phyloP scores from a whole-genome alignment of 2,329 filamentous ascomycete species.

The Calonectria leucothoes region DNA sequence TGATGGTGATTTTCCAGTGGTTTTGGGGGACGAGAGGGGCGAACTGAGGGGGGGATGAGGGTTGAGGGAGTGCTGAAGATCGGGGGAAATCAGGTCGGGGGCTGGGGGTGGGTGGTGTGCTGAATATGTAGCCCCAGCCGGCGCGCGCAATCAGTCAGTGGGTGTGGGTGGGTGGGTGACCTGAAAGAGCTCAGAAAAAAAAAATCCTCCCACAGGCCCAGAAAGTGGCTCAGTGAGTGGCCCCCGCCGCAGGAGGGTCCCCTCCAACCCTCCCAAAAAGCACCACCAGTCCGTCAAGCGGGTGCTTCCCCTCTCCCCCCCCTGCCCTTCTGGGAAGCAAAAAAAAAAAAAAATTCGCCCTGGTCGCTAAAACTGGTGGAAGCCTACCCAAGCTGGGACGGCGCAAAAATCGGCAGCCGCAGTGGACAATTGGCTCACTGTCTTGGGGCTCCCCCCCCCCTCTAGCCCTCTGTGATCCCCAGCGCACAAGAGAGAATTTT shows the following conservation, averaged over 20 bases:
- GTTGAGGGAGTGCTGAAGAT: constrained; percentile 45
- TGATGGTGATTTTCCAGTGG: constrained; percentile 40
- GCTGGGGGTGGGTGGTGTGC: constrained; percentile 49
- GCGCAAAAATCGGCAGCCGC: constrained; percentile 8
- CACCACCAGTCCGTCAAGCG: not conserved
- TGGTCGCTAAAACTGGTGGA: not conserved
- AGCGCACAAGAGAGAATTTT: constrained; percentile 15
- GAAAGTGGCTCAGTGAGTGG: constrained; percentile 18
- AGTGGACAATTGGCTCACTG: constrained; percentile 16
- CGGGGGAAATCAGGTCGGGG: constrained; percentile 44
- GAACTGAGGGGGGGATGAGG: constrained; percentile 40
- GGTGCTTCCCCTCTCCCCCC: constrained; percentile 8
- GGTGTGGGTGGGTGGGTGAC: constrained; percentile 22
- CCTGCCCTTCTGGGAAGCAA: not conserved
- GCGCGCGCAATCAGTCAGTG: constrained; percentile 47
- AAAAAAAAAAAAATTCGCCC: not conserved
- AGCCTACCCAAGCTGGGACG: not conserved
- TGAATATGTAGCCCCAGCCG: constrained; percentile 49
- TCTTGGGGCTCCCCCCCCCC: constrained; percentile 4
- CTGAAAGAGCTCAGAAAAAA: constrained; percentile 32
- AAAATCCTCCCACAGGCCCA: constrained; percentile 8
- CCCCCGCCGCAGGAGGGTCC: constrained; percentile 8
- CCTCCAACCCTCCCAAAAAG: constrained; percentile 7
- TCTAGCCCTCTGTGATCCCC: constrained; percentile 15
- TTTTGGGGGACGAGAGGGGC: constrained; percentile 41